Base-by-base conservation (phyloP, 2,329 filamentous ascomycete species). In the Byssoonygena ceratinophila region DNA sequence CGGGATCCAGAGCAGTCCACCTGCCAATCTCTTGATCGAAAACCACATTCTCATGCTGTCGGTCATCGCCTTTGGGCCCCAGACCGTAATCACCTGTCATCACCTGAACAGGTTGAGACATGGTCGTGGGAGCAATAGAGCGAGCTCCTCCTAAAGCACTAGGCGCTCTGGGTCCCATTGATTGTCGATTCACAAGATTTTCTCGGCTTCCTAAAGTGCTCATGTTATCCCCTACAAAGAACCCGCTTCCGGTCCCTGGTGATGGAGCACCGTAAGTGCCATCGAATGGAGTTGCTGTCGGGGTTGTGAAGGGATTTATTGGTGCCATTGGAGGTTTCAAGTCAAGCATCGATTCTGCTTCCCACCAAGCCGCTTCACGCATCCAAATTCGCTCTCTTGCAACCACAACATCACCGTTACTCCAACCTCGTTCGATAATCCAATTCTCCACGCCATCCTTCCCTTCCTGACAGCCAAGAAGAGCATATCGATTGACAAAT, bases 301-400 rank as follows among this genome's bases (percentile, higher is more conserved):
- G 71, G 65, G 78, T 48, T 7, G 46, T 74, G 54, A 76, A 74
- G 3, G 73, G 71, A 46, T 72, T 70, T 2, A 59, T 36, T 1
- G 66, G 65, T 20, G 68, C 65, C 27, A 81, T 78, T 50, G 78
- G 74, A 1, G 83, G 81, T 68, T 92, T 91, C 61, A 94, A 76
- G 63, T 98, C 92, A 25, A 97, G 82, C 85, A 96, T 94, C 56
- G 81, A 87, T 71, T 98, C 92, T 4, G 90, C 91, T 69, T 97
- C 91, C 91, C 91, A 97, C 91, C 92, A 98, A 1, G 90, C 86
- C 53, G 75, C 78, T 69, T 98, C 92, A 46, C 91, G 81, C 74
- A 97, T 90, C 92, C 92, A 98, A 39, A 98, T 82, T 29, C 92
- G 85, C 68, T 97, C 89, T 54, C 82, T 83, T 52, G 92, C 92